Conservation (phyloP, 2,329 filamentous ascomycete genomes). For the Emmonsiellopsis sp. region DNA sequence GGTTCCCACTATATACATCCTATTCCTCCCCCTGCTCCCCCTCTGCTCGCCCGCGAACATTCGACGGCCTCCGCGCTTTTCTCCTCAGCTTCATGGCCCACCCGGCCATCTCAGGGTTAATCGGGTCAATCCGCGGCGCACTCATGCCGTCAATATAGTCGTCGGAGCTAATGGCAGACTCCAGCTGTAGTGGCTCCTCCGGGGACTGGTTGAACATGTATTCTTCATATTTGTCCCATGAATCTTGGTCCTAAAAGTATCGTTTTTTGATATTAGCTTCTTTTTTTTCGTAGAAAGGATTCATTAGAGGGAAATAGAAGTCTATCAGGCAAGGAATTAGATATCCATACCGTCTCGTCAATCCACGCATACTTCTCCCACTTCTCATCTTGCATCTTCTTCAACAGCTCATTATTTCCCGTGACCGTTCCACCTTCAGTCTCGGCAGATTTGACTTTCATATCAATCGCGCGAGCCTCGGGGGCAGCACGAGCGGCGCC, state of each 20-base stretch:
- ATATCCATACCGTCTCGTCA: slow-evolving; percentile 43
- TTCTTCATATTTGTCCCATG: slow-evolving; percentile 67
- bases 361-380: slow-evolving; percentile 75
- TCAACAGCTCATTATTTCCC: slow-evolving; percentile 67
- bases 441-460: slow-evolving; percentile 70
- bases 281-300: neutral
- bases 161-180: slow-evolving; percentile 46
- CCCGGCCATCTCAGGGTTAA: slow-evolving; percentile 32
- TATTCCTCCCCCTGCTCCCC: slow-evolving; percentile 7
- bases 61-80: slow-evolving; percentile 21
- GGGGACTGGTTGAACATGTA: slow-evolving; percentile 52
- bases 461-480: slow-evolving; percentile 69
- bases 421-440: slow-evolving; percentile 55
- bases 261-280: neutral
- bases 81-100: slow-evolving; percentile 37
- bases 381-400: slow-evolving; percentile 66
- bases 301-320: neutral
- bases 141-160: slow-evolving; percentile 56
- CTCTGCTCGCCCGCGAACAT: slow-evolving; percentile 13
- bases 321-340: neutral
- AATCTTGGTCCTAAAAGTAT: slow-evolving; percentile 45
- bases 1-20: too few species aligned
- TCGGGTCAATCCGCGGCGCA: slow-evolving; percentile 40
- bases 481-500: slow-evolving; percentile 30
- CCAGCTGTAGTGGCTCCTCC: slow-evolving; percentile 38